Base-by-base conservation (phyloP, 495 filamentous ascomycete species). In the Rusavskia elegans region DNA sequence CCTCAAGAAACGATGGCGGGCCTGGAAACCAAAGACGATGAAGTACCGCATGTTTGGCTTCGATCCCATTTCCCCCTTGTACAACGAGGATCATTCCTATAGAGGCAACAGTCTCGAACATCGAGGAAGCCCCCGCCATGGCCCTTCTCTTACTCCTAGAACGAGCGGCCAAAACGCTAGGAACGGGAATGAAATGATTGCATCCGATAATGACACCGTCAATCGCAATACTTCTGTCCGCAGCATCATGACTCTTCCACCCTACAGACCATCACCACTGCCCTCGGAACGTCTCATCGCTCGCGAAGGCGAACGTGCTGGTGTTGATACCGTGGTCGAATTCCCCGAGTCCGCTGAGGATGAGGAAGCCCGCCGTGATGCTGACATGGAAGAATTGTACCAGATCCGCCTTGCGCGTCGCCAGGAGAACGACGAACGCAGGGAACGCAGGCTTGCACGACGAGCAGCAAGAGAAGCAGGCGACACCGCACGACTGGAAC, bases 321-420 rank as follows among this genome's bases (percentile, higher is more conserved):
- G 92, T 3, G 89, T 98, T 57, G 92, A 98, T 58, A 76, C 85
- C 35, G 89, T 98, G 3, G 69, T 97, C 29, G 92, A 98, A 64
- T 84, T 77, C 52, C 83, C 85, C 1, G 85, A 89, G 56, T 81
- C 79, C 0, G 64, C 63, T 3, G 78, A 83, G 21, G 82, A 89
- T 45, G 79, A 92, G 59, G 92, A 98, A 60, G 65, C 63, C 2
- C 71, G 88, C 36, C 75, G 92, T n/a, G 89, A 97, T 52, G 80
- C 85, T 32, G 84, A 97, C 60, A 97, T 97, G 92, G 84, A 89
- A 44, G 75, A 85, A 8, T 64, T 97, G 23, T 98, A 94, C 66
- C 86, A 94, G 61, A 85, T 97, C 44, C 85, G 92, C 23, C 64
- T 84, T 3, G 79, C 86, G 17, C 78, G 92, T 42, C 80, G 89